phyloP scores from a whole-genome alignment of 1,139 yeast genomes.

The Blastobotrys raffinosifermentans region DNA sequence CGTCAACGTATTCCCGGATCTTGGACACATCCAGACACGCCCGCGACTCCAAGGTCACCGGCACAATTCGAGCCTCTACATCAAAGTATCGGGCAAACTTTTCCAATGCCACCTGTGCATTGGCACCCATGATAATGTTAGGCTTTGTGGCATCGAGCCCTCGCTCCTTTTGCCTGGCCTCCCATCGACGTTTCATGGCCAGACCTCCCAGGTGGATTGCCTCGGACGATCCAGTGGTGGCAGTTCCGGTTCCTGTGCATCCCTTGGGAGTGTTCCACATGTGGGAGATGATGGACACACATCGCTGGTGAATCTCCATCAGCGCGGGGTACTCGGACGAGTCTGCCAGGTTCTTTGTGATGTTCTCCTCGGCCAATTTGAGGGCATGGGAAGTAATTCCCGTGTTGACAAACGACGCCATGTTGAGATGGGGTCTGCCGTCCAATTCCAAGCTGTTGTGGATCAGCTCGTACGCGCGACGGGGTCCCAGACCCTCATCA shows the following conservation, averaged over 20 bases:
- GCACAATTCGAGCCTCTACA: constrained; percentile 74
- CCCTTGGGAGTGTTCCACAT: constrained; percentile 71
- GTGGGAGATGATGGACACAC: constrained; percentile 71
- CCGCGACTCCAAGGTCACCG: constrained; percentile 53
- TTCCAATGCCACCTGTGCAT: constrained; percentile 92
- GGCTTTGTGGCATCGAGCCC: constrained; percentile 64
- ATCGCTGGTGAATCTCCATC: constrained; percentile 72
- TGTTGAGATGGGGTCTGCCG: constrained; percentile 75
- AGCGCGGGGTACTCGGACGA: constrained; percentile 89
- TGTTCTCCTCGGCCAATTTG: constrained; percentile 56
- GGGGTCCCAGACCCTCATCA: constrained; percentile 45
- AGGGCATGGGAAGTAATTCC: constrained; percentile 47
- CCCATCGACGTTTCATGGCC: constrained; percentile 90
- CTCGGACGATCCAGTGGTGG: constrained; percentile 91
- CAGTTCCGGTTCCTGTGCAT: constrained; percentile 68
- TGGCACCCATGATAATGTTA: constrained; percentile 88
- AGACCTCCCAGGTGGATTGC: constrained; percentile 92
- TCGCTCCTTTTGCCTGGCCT: constrained; percentile 50
- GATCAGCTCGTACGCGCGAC: constrained; percentile 55
- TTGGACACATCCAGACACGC: constrained; percentile 58
- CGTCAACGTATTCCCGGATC: constrained; percentile 65
- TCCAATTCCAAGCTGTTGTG: constrained; percentile 73
- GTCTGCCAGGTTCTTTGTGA: constrained; percentile 86
- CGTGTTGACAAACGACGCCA: constrained; percentile 89
- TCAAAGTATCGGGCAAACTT: constrained; percentile 92